A percentile compares a stretch with the other conserved stretches of the same genome.
phyloP scores from a whole-genome alignment of 169 alveolate species.

The Plasmodium inui region DNA sequence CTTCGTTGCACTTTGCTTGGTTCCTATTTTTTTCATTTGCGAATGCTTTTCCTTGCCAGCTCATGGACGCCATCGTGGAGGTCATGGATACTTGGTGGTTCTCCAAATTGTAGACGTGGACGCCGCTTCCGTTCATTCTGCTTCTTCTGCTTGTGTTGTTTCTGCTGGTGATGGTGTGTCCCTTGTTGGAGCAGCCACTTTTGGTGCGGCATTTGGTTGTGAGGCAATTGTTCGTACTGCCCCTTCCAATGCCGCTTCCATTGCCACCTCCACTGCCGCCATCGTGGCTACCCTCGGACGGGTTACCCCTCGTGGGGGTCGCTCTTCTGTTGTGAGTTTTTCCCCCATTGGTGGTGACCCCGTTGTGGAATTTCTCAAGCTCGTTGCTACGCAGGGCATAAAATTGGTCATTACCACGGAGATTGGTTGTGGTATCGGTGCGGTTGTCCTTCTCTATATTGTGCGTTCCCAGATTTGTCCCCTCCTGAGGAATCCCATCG shows the following conservation, averaged over 20 bases:
- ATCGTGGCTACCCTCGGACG: background rate
- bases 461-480: background rate
- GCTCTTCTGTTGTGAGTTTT: background rate
- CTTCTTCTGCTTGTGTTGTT: background rate
- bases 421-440: background rate
- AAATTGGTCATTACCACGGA: background rate
- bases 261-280: background rate
- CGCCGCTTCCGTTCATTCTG: background rate
- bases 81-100: constrained; percentile 59
- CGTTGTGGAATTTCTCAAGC: background rate
- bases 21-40: background rate
- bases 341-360: background rate
- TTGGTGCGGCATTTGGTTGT: background rate
- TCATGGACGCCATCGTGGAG: constrained; percentile 28
- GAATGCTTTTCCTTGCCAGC: constrained; percentile 4
- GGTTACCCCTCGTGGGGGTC: background rate
- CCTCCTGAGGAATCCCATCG: background rate
- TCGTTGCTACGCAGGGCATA: background rate
- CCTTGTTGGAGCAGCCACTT: background rate
- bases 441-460: background rate
- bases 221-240: background rate
- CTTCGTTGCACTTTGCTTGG: background rate
- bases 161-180: background rate
- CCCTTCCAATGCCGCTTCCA: background rate
- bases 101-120: constrained; percentile 9